Evolutionary conservation across 768 basidiomycete genomes (phyloP), one percentile per base, ranked within the genome.

Genomic region (Scleroderma citrinum): DNA sequence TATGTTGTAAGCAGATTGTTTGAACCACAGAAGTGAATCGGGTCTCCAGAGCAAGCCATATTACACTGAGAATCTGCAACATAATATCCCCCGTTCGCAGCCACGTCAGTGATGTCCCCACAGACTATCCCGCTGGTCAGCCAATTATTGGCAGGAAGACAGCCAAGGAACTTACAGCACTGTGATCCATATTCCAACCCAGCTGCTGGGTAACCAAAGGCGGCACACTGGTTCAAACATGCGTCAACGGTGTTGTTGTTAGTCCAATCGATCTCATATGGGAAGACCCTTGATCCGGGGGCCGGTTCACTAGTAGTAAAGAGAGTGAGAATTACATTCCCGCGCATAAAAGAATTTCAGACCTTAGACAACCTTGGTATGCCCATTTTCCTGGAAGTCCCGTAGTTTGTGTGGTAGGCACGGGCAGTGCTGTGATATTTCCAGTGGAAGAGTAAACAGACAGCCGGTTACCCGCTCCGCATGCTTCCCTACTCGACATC

Each of bases 401-500:
- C 1, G 77, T 78, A 7, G 69, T 81, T 55, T 79, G 75, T 2
- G 73, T 58, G 0, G 69, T 66, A 4, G 88, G 86, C 11, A 88
- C 76, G 1, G 86, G 78, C 16, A 81, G 66, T 7, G 71, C 71
- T 0, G 72, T 76, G 43, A 89, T 69, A 36, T 69, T 74, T 3
- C 67, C 69, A 7, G 65, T 76, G 0, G 77, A 72, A 0, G 77
- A 71, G 56, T 89, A 90, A 13, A 87, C 76, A 1, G 85, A 87
- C 23, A 90, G 59, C n/a, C 79, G 75, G 58, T 82, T 82, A 1
- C 81, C 77, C 6, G 81, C 88, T 59, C 88, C 88, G 53, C 87
- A 91, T 36, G 80, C 78, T 61, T 84, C 74, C 12, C 82, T 83
- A 51, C 40, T 49, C 23, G 24, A 51, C 34, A 47, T 52, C n/a